Percentiles rank a stretch among this genome's conserved stretches.
These are phyloP conservation scores for Thalassiosira mediterranea DNA, from an alignment of 352 stramenopile species.

Conservation along the genomic window DNA sequence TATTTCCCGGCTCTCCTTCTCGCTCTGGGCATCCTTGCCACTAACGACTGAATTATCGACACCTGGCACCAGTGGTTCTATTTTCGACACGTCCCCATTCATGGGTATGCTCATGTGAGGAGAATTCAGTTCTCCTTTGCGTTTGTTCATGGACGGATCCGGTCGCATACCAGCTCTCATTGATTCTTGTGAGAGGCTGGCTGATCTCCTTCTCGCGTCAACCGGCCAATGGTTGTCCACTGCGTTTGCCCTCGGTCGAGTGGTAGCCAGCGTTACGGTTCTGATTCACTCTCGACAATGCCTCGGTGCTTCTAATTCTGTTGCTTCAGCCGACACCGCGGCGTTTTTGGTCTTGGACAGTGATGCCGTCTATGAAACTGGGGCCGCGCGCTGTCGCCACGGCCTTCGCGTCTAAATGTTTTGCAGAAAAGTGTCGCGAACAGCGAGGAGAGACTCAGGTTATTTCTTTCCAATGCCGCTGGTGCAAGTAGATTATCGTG, in stretches of 20 bases:
- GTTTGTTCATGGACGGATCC: slow-evolving; percentile 27
- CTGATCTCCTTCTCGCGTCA: background rate
- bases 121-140: slow-evolving; percentile 34
- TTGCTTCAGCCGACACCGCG: background rate
- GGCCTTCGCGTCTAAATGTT: slow-evolving; percentile 3
- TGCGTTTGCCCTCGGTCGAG: too few species aligned
- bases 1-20: slow-evolving; percentile 12
- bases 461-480: slow-evolving; percentile 15
- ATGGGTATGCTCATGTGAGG: slow-evolving; percentile 43
- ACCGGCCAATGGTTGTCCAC: background rate
- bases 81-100: slow-evolving; percentile 38
- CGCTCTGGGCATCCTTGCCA: slow-evolving; percentile 10
- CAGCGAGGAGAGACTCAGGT: slow-evolving; percentile 7
- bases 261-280: too few species aligned
- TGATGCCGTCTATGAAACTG: too few species aligned
- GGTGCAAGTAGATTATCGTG: slow-evolving; percentile 3
- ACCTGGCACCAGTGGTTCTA: slow-evolving; percentile 10
- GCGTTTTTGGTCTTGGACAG: background rate
- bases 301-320: too few species aligned
- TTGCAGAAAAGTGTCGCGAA: background rate
- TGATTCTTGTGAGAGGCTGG: background rate
- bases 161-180: too few species aligned
- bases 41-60: too few species aligned
- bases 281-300: too few species aligned
- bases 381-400: too few species aligned